A percentile compares a stretch with the other conserved stretches of the same genome.
These are phyloP conservation scores for Morella rubra DNA, from an alignment of 306 rosid species.

Conservation along the genomic window DNA sequence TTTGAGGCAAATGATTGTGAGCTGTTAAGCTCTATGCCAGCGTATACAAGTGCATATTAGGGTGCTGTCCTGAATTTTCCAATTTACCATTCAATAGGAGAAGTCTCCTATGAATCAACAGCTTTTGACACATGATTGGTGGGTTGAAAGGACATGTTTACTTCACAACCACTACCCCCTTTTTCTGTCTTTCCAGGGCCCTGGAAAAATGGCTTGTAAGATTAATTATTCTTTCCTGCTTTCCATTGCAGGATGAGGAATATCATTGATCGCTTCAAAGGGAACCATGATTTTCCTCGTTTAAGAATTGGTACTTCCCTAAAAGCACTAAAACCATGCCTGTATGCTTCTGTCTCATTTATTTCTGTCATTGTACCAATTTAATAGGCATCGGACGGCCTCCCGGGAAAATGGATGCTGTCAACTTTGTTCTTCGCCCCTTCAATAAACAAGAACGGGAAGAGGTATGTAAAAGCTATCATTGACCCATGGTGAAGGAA, in stretches of 20 bases:
- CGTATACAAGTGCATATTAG: not conserved
- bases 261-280: constrained; percentile 80
- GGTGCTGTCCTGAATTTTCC: not conserved
- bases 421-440: constrained; percentile 71
- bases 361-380: not conserved
- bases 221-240: not conserved
- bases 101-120: not conserved
- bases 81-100: not conserved
- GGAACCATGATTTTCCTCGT: constrained; percentile 73
- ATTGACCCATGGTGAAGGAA: constrained; percentile 7
- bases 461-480: constrained; percentile 49
- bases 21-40: not conserved
- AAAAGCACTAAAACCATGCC: constrained; percentile 13
- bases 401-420: constrained; percentile 72
- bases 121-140: not conserved
- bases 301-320: constrained; percentile 62
- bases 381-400: constrained; percentile 55
- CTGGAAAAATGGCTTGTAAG: no score
- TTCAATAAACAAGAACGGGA: constrained; percentile 75
- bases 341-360: not conserved
- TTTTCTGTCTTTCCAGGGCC: not conserved
- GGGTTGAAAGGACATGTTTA: not conserved
- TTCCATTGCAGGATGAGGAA: constrained; percentile 76
- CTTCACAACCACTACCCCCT: not conserved
- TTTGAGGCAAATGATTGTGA: not conserved